Base-by-base conservation (phyloP, 805 yeast genomes). In the Hanseniaspora guilliermondii region DNA sequence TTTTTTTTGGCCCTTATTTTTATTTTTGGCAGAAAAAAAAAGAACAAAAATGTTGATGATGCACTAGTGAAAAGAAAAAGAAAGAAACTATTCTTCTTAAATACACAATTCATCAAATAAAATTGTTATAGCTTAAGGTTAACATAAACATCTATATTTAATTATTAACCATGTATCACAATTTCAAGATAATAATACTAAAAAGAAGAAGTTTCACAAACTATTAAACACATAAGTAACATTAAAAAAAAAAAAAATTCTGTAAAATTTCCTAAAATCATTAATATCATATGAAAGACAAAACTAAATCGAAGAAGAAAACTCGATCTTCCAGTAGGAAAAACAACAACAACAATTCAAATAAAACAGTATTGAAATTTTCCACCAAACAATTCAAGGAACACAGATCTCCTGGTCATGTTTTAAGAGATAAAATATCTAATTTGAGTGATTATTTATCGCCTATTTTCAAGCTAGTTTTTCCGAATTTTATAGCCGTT, bases 401-500 rank as follows among this genome's bases (percentile, higher is more conserved):
- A 36, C 61, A 63, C 54, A 71, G 72, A 54, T 60, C 74, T 4
- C 46, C 67, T 6, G 76, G 76, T 14, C 73, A 72, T 62, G 64
- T 60, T 30, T 48, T 70, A 4, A 63, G 76, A 53, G 75, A 71
- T 60, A 60, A 60, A 4, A 62, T 71, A n/a, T 72, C 69, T 1
- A 52, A 55, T 3, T 16, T 64, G 16, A 70, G 68, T 27, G 60
- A 60, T 12, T 56, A 47, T 11, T 40, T 68, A 6, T 68, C 70
- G 16, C 75, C 75, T 1, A 53, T 69, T 35, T 59, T 68, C 40
- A 72, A 69, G 60, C 65, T 68, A 56, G 49, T 72, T 3, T 67
- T 74, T 41, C 77, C 77, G 1, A 69, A 68, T 56, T 74, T 74
- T 53, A 66, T 74, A 36, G 80, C 78, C 6, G 87, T 82, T 2